Evolutionary conservation across 805 yeast species (phyloP), one percentile per base, ranked within the genome.

Genomic region (Starmerella davenportii): DNA sequence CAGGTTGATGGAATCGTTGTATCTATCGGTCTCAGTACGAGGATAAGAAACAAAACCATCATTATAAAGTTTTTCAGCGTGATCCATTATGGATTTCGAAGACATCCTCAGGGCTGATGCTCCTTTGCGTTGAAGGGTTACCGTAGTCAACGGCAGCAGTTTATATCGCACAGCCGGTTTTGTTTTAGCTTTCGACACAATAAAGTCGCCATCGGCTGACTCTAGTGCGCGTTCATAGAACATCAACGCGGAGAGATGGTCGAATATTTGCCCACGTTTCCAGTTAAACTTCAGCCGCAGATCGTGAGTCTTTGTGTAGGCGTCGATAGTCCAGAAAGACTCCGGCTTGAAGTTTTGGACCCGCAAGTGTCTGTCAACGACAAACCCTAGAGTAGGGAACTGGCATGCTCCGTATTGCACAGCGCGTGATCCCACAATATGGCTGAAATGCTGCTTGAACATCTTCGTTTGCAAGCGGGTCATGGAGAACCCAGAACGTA

Each of bases 341-440:
- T 90, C 96, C 0, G 81, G 69, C 4, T 65, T 60, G 57, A 87
- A 90, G 44, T 64, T 62, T 49, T 72, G 69, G 25, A 79, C 78
- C 40, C 94, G 64, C 41, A 74, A 72, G 54, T 74, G 84, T 42
- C 98, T 63, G 51, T 90, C 98, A 9, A 90, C 96, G 0, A 90
- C 85, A 58, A 90, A 90, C 3, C 98, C 96, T 37, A 90, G 62
- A 0, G 98, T 87, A 2, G 99, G 99, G 51, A 90, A 90, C 54
- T 90, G 99, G 54, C 99, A 90, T 2, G 79, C 60, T 2, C 99
- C 99, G 55, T 85, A 90, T 1, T 94, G 82, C 0, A 78, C 64
- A 4, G 63, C 60, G 46, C 39, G 44, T 47, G 60, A 61, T 19
- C 24, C 29, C 27, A 38, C 33, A 19, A 30, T 42, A 21, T 36